Base-by-base conservation (phyloP, 345 rosid species). In the Salix dunnii region DNA sequence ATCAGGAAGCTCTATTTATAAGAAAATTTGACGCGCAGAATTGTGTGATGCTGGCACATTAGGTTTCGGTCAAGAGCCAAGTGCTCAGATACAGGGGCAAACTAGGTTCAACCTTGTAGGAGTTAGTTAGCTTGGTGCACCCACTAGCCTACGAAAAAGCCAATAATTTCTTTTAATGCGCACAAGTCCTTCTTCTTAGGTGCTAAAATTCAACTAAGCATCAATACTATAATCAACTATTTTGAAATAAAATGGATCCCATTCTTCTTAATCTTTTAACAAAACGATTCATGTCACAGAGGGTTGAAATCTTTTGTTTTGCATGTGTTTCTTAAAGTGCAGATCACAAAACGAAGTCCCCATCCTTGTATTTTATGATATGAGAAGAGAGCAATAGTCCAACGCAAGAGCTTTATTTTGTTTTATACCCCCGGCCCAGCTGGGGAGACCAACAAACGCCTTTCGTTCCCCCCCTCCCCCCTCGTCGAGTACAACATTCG, bases 91-190 rank as follows among this genome's bases (percentile, higher is more conserved):
- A 6, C 4, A 43, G 3, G 33, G n/a, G 7, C 76, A 67, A 17
- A 75, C 18, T 67, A 31, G 36, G 66, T 64, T 62, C 40, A 58
- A 46, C 60, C 2, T 49, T 46, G 38, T 28, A 18, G 46, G 49
- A 31, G 72, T 72, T 66, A 9, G 81, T 72, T 78, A 64, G 76
- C 72, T 67, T 18, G 81, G 67, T 72, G 25, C 76, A 78, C 76
- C 81, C 72, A 72, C 72, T 66, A 12, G 4, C 76, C 76, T 72
- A 72, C 51, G 42, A n/a, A 18, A 78, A 53, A 42, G 5, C 12
- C 11, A 35, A 67, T 70, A 65, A 46, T 21, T 48, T 53, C 40
- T 38, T 51, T 7, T 23, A 38, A 51, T 30, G 68, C 38, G 42
- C 28, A 30, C 30, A 78, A 40, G 73, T 72, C 76, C 67, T 36